A percentile compares a stretch with the other conserved stretches of the same genome.
These are phyloP conservation scores for Chloroidium sp. DNA, from an alignment of 163 green algal genomes.

Conservation along the genomic window DNA sequence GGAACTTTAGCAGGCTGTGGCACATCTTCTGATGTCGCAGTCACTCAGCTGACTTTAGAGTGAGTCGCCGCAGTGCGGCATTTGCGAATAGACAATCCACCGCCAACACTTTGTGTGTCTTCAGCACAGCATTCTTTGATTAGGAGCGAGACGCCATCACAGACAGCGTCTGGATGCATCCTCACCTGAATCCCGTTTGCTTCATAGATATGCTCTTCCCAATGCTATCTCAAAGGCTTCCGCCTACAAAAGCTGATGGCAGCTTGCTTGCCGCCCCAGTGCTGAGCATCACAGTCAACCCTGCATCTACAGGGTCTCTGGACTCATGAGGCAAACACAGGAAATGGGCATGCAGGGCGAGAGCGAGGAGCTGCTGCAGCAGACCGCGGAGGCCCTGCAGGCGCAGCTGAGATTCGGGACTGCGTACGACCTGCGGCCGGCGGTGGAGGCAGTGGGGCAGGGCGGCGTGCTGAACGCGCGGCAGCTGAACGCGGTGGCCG, in stretches of 20 bases:
- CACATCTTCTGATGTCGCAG: no score
- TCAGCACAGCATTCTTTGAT: no score
- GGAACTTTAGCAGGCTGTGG: no score
- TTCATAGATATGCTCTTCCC: background rate
- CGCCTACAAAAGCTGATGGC: background rate
- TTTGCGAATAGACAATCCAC: background rate
- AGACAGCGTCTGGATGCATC: no score
- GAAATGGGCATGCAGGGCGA: conserved; percentile 13
- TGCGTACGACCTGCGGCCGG: conserved; percentile 50
- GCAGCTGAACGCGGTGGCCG: conserved; percentile 53
- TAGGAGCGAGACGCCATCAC: no score
- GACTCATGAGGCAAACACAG: no score
- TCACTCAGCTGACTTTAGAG: background rate
- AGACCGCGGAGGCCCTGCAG: conserved; percentile 60
- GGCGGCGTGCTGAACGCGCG: conserved; percentile 32
- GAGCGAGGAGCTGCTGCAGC: conserved; percentile 56
- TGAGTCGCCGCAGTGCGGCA: background rate
- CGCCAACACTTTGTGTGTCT: no score
- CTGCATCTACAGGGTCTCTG: background rate
- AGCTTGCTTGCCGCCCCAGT: background rate
- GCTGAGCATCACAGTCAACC: background rate
- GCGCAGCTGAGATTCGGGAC: conserved; percentile 30
- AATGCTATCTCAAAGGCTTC: background rate
- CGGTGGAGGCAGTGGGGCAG: conserved; percentile 30
- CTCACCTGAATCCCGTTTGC: no score